Base-by-base conservation (phyloP, 225 moss, liverwort and hornwort species). In the Bryoerythrophyllum caledonicum region DNA sequence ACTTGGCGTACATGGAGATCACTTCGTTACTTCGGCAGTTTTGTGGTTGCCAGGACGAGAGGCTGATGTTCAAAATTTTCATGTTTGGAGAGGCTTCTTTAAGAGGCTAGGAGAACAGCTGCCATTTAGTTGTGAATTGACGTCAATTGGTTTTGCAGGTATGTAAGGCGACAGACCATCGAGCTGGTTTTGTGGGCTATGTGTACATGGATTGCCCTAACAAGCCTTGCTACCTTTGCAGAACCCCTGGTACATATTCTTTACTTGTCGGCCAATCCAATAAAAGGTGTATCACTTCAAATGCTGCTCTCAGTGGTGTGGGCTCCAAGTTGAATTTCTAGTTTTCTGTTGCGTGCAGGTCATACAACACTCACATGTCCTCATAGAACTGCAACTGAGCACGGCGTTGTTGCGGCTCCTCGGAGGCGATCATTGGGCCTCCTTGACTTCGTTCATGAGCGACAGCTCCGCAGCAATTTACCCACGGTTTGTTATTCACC, bases 191-290 rank as follows among this genome's bases (percentile, higher is more conserved):
- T 81, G 75, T 88, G 75, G 94, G 94, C 7, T 88, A 90, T 44
- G 68, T 92, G 26, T 94, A 94, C 80, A 7, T 86, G 55, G 94
- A 94, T 78, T 94, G 94, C 82, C 94, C 94, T 9, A 94, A 94
- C 75, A 94, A 90, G 77, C 94, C 94, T 69, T 94, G 92, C 54
- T 94, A 83, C 46, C 87, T 94, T 24, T 94, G 94, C 83, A 94
- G 92, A 67, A 78, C 86, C 63, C 92, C 94, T 74, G 94, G 94
- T 94, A 54, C 48, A 79, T 60, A 41, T 32, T 51, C 19, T 71
- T 61, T 3, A 46, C 7, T 8, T 19, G 52, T 15, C 57, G 5
- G 26, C 56, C 34, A 17, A 49, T 5, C 0, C 7, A 7, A 49
- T 6, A 49, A 19, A 17, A 49, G 48, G 19, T 49, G 19, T 6